Evolutionary conservation across 331 rosid species (phyloP), one percentile per base, ranked within the genome.

Genomic region (Dryas integrifolia): DNA sequence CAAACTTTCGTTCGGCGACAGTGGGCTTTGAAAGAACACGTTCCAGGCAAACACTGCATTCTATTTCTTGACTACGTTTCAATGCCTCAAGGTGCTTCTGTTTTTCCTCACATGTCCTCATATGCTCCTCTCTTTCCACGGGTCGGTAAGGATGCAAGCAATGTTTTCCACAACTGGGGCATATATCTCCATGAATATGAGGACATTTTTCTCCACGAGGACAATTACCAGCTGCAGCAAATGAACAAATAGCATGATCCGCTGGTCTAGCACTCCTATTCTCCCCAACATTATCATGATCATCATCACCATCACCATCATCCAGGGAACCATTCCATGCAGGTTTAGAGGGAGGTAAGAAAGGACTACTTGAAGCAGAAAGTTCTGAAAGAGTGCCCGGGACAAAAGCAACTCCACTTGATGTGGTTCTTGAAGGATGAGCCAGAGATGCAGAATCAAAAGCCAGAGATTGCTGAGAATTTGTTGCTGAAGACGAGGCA

Each of bases 11-110:
- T 72, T 95, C 99, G 14, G 93, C 96, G n/a, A 78, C 80, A 3
- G 89, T 72, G 53, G 92, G 81, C 90, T 95, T 95, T 13, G 88
- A 95, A 62, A 95, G 90, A 80, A 95, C 96, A 64, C 92, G 93
- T 70, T 95, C 99, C 67, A 95, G 88, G 80, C 99, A 95, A 41
- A 95, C 99, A 79, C 96, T 84, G 82, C 99, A 95, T 83, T 95
- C 99, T 72, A 95, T 90, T 70, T 95, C 99, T 83, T 92, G 99
- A 83, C 99, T 95, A 47, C 55, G 73, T 80, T 87, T 89, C 84
- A 95, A 80, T 45, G 97, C 89, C 73, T 95, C 97, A 3, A 95
- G 88, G 61, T 95, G 87, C 77, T 86, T 92, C 63, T 86, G 97
- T 80, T 75, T 95, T 76, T 79, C 88, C 76, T 86, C 85, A 58